Conservation (phyloP, 2,329 filamentous ascomycete species). For the Biscogniauxia marginata region DNA sequence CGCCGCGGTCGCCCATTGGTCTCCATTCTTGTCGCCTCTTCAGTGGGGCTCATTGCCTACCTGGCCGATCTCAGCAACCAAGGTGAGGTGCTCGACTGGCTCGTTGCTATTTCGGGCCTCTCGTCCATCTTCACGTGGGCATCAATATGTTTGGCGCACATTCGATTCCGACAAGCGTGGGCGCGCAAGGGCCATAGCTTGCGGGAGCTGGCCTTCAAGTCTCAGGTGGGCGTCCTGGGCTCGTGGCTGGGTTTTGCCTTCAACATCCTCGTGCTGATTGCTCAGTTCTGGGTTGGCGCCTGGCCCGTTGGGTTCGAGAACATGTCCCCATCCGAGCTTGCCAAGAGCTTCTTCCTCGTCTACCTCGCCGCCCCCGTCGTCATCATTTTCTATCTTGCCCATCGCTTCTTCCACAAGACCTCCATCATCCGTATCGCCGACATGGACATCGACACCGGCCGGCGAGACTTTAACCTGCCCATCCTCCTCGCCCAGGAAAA, state of each 20-base stretch:
- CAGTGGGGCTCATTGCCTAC: slow-evolving; percentile 73
- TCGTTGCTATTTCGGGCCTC: slow-evolving; percentile 71
- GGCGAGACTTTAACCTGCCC: slow-evolving; percentile 79
- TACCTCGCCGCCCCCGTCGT: slow-evolving; percentile 72
- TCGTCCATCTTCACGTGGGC: slow-evolving; percentile 78
- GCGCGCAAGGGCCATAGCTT: slow-evolving; percentile 64
- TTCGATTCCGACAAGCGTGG: slow-evolving; percentile 88
- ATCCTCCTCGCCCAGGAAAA: slow-evolving; percentile 77
- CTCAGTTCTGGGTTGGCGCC: slow-evolving; percentile 86
- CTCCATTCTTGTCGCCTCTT: slow-evolving; percentile 66
- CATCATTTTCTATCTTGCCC: slow-evolving; percentile 64
- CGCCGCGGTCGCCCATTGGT: slow-evolving; percentile 76
- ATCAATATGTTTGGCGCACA: slow-evolving; percentile 86
- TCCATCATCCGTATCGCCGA: slow-evolving; percentile 64
- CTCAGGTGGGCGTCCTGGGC: slow-evolving; percentile 74
- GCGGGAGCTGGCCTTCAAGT: slow-evolving; percentile 75
- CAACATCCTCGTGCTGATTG: slow-evolving; percentile 73
- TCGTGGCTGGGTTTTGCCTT: slow-evolving; percentile 78
- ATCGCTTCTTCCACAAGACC: slow-evolving; percentile 75
- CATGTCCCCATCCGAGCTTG: slow-evolving; percentile 45
- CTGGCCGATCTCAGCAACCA: slow-evolving; percentile 65
- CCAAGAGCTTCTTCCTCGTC: slow-evolving; percentile 69
- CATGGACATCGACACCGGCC: slow-evolving; percentile 85
- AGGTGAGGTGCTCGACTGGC: slow-evolving; percentile 71
- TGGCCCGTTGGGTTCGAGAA: slow-evolving; percentile 64